Percentiles rank a stretch among this genome's conserved stretches.
Conservation (phyloP, 306 rosid species). For the Luffa acutangula region DNA sequence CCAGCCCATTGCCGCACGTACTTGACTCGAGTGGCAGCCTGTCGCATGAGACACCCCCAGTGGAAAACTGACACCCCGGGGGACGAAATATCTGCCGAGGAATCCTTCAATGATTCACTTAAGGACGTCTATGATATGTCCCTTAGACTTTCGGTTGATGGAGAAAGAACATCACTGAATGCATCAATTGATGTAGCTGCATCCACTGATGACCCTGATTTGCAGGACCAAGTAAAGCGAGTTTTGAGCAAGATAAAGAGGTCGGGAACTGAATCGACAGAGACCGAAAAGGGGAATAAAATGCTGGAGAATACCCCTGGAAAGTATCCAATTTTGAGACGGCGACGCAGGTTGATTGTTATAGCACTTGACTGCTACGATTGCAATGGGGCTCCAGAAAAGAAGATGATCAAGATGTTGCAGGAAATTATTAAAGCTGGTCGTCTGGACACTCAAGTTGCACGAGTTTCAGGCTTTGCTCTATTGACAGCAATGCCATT, state of each 20-base stretch:
- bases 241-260: conserved; percentile 45
- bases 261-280: conserved; percentile 24
- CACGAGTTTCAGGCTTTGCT: conserved; percentile 46
- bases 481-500: conserved; percentile 57
- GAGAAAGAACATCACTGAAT: conserved; percentile 34
- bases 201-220: conserved; percentile 29
- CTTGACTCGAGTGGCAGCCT: conserved; percentile 55
- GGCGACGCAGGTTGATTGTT: conserved; percentile 46
- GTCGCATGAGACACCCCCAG: conserved; percentile 67
- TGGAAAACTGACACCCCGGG: conserved; percentile 61
- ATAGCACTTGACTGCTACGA: conserved; percentile 55
- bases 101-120: conserved; percentile 52
- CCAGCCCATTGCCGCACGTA: conserved; percentile 69
- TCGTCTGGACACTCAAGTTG: conserved; percentile 35
- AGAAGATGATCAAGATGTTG: conserved; percentile 32
- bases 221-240: conserved; percentile 57
- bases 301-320: conserved; percentile 28
- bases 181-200: conserved; percentile 23
- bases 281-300: conserved; percentile 23
- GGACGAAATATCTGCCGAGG: conserved; percentile 40
- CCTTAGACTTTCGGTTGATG: conserved; percentile 59
- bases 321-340: conserved; percentile 48
- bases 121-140: conserved; percentile 68
- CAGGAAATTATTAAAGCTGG: conserved; percentile 45
- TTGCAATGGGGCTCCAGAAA: conserved; percentile 33